These are phyloP conservation scores for Fusarium coicis DNA, from an alignment of 2,329 filamentous ascomycete genomes.

Conservation along the genomic window DNA sequence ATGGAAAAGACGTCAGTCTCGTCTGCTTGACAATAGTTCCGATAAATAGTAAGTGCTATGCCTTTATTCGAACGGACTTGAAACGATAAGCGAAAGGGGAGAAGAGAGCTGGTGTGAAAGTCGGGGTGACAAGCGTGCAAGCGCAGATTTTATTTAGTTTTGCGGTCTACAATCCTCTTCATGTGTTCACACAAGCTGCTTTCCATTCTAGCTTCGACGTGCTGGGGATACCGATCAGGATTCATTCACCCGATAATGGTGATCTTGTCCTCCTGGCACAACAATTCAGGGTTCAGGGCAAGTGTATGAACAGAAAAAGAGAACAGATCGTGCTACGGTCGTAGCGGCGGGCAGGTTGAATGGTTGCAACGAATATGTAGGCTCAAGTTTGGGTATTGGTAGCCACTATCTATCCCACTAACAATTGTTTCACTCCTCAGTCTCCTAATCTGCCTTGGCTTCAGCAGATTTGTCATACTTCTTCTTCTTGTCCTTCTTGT, in stretches of 20 bases:
- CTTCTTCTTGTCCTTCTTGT: constrained; percentile 29
- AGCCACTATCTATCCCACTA: constrained; percentile 14
- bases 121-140: neutral
- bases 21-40: neutral
- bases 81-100: neutral
- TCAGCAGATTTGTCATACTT: constrained; percentile 14
- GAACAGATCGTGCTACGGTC: neutral
- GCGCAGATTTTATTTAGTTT: neutral
- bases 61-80: neutral
- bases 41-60: neutral
- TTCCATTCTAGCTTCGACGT: neutral
- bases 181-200: neutral
- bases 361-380: neutral
- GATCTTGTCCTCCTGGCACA: neutral
- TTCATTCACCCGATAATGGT: neutral
- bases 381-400: constrained; percentile 34
- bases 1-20: neutral
- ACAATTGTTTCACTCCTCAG: constrained; percentile 24
- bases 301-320: neutral
- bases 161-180: neutral
- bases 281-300: neutral
- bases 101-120: neutral
- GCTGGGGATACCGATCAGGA: neutral
- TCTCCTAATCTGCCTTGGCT: constrained; percentile 10
- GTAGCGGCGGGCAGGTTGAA: neutral